A percentile compares a stretch with the other conserved stretches of the same genome.
Conservation (phyloP, 768 basidiomycete species). For the Porphyrellus cyaneotinctus region DNA sequence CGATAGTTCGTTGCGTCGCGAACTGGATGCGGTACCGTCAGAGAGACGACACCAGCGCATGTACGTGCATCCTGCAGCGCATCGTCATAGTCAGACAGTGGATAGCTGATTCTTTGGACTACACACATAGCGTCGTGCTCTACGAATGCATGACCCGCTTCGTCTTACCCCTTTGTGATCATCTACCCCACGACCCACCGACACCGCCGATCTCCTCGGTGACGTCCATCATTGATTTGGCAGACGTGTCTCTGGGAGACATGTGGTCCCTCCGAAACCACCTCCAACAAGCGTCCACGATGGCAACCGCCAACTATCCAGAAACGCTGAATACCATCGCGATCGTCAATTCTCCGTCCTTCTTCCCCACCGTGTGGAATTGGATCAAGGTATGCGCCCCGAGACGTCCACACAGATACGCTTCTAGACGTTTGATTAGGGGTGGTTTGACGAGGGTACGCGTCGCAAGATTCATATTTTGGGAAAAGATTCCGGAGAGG, state of each 20-base stretch:
- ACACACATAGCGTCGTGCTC: conserved; percentile 50
- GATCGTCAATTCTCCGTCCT: conserved; percentile 75
- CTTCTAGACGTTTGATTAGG: conserved; percentile 32
- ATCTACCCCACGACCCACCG: conserved; percentile 49
- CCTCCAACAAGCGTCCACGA: conserved; percentile 68
- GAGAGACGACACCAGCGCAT: conserved; percentile 66
- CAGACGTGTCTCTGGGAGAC: conserved; percentile 51
- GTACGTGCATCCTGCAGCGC: conserved; percentile 37
- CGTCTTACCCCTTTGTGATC: conserved; percentile 56
- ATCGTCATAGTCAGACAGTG: no score
- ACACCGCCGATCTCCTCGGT: conserved; percentile 59
- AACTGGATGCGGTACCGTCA: conserved; percentile 50
- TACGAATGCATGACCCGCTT: conserved; percentile 68
- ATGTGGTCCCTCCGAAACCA: conserved; percentile 71
- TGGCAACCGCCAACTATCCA: conserved; percentile 79
- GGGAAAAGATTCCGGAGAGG: conserved; percentile 52
- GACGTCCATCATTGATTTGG: conserved; percentile 72
- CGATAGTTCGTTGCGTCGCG: conserved; percentile 47
- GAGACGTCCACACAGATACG: not conserved
- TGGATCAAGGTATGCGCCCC: conserved; percentile 64
- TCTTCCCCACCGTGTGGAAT: conserved; percentile 80
- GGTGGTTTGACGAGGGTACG: conserved; percentile 79
- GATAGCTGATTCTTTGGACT: not conserved
- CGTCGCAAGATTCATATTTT: conserved; percentile 75
- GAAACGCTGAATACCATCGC: conserved; percentile 67